Evolutionary conservation across 192 early-diverging fungal genomes (phyloP).

Genomic region (Thoreauomyces humboldtii): DNA sequence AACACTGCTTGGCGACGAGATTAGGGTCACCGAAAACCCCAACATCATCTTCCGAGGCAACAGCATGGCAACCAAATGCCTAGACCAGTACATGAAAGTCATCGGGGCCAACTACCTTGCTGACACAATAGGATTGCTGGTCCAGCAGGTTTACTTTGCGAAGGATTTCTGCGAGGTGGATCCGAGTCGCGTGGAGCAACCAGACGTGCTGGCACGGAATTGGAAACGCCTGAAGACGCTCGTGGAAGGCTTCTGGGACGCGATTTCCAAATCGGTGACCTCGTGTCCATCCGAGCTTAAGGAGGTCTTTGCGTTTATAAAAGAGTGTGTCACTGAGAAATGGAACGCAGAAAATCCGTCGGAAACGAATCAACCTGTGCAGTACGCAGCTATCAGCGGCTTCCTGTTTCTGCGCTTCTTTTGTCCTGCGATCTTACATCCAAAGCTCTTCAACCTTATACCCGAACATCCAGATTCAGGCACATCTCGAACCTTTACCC

Average conservation of each 20-base stretch:
- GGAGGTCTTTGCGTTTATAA: constrained; percentile 28
- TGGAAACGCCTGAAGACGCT: constrained; percentile 31
- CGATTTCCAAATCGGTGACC: constrained; percentile 32
- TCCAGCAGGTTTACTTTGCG: constrained; percentile 16
- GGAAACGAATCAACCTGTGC: constrained; percentile 14
- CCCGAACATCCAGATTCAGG: constrained; percentile 38
- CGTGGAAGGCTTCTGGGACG: constrained; percentile 38
- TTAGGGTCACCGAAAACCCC: constrained; percentile 39
- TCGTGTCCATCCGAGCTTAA: constrained; percentile 31
- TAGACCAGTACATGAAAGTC: constrained; percentile 61
- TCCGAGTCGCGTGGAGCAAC: constrained; percentile 30
- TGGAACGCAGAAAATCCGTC: constrained; percentile 11
- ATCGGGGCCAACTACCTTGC: constrained; percentile 46
- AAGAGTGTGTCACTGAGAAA: constrained; percentile 12
- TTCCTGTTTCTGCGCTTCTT: constrained; percentile 62
- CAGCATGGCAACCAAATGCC: constrained; percentile 51
- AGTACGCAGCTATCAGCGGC: constrained; percentile 48
- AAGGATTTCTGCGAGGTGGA: constrained; percentile 38
- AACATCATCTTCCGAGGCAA: constrained; percentile 62
- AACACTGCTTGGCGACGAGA: constrained; percentile 33
- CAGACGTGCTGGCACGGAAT: constrained; percentile 30
- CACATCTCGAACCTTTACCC: constrained; percentile 46
- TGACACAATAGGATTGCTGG: constrained; percentile 29
- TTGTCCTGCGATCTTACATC: constrained; percentile 55
- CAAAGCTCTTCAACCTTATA: constrained; percentile 48